Conservation (phyloP, 768 basidiomycete genomes). For the Tricholoma flavovirens region DNA sequence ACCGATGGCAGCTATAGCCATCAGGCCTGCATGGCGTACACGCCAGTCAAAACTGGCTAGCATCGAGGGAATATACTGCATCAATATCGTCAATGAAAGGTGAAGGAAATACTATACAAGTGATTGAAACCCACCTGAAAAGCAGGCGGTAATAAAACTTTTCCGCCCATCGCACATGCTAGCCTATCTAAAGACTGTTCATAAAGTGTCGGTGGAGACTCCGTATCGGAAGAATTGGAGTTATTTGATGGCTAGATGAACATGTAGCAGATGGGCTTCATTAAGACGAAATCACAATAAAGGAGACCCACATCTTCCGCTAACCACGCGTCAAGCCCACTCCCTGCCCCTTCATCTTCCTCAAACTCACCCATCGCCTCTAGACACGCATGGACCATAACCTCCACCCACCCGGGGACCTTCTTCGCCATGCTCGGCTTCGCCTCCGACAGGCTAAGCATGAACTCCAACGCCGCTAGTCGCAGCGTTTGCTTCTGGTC, state of each 20-base stretch:
- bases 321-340: slow-evolving; percentile 53
- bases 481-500: slow-evolving; percentile 69
- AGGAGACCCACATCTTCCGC: slow-evolving; percentile 61
- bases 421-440: slow-evolving; percentile 63
- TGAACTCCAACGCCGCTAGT: slow-evolving; percentile 73
- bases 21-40: slow-evolving; percentile 76
- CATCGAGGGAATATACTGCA: slow-evolving; percentile 72
- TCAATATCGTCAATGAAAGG: background rate
- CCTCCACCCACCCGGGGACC: slow-evolving; percentile 63
- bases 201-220: slow-evolving; percentile 66
- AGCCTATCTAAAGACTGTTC: slow-evolving; percentile 81
- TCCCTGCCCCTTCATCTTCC: slow-evolving; percentile 39
- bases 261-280: background rate
- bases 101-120: no score
- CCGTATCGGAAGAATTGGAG: slow-evolving; percentile 52
- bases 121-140: slow-evolving; percentile 42
- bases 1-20: slow-evolving; percentile 81
- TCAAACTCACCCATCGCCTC: slow-evolving; percentile 80
- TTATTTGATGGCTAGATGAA: slow-evolving; percentile 51
- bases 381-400: slow-evolving; percentile 68
- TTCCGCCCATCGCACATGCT: slow-evolving; percentile 75
- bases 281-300: background rate
- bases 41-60: slow-evolving; percentile 81
- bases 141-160: slow-evolving; percentile 68
- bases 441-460: slow-evolving; percentile 77